Conservation (phyloP, 2,329 filamentous ascomycete genomes). For the Nemania bipapillata region DNA sequence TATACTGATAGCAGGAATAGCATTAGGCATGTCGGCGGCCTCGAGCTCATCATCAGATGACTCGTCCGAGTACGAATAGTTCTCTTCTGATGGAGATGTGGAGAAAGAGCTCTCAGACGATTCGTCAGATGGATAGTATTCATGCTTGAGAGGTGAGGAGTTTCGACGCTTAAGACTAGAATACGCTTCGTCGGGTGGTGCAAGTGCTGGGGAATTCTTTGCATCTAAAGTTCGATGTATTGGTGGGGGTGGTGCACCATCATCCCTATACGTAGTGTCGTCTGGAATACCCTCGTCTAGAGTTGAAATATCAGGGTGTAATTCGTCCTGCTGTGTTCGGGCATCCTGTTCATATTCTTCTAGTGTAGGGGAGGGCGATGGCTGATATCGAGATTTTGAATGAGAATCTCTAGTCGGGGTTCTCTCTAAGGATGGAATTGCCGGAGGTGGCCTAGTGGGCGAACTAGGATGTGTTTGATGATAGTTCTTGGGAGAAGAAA, state of each 20-base stretch:
- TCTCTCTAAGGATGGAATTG: constrained; percentile 51
- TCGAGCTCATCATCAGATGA: constrained; percentile 69
- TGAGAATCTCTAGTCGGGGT: constrained; percentile 55
- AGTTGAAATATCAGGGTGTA: constrained; percentile 54
- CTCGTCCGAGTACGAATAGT: constrained; percentile 58
- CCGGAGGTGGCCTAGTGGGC: constrained; percentile 47
- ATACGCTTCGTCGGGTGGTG: constrained; percentile 60
- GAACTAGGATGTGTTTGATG: constrained; percentile 49
- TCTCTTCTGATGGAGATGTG: constrained; percentile 57
- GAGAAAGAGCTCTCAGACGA: constrained; percentile 59
- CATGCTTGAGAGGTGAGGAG: constrained; percentile 95
- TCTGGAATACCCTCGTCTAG: constrained; percentile 52
- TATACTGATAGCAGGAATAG: constrained; percentile 68
- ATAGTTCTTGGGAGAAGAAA: constrained; percentile 50
- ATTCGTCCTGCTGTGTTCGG: constrained; percentile 52
- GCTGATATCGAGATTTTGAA: constrained; percentile 37
- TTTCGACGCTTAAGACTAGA: constrained; percentile 72
- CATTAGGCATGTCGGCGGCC: constrained; percentile 69
- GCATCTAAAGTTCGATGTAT: constrained; percentile 61
- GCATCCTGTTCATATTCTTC: constrained; percentile 29
- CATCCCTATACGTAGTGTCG: constrained; percentile 58
- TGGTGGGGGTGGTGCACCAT: constrained; percentile 67
- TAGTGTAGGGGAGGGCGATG: constrained; percentile 33
- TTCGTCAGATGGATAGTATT: constrained; percentile 86
- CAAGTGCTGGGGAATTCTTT: constrained; percentile 56